A percentile compares a stretch with the other conserved stretches of the same genome.
Conservation (phyloP, 805 yeast species). For the Kazachstania taianensis region DNA sequence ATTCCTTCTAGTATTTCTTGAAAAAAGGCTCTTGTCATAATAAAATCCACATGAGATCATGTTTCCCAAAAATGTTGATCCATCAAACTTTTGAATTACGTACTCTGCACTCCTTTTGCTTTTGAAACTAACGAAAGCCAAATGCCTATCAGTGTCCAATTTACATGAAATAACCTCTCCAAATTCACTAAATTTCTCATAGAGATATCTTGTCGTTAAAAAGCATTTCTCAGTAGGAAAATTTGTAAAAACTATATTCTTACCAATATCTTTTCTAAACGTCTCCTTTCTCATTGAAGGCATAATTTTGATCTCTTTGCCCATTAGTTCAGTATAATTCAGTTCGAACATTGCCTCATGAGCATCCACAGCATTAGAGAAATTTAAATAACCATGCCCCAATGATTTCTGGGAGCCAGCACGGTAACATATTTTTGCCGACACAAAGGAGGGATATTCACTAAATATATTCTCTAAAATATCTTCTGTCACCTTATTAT, state of each 20-base stretch:
- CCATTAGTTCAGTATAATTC: slow-evolving; percentile 37
- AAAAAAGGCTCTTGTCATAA: not conserved
- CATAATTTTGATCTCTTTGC: slow-evolving; percentile 45
- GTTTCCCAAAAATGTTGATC: slow-evolving; percentile 22
- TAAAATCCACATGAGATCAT: slow-evolving; percentile 21
- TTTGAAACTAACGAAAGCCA: slow-evolving; percentile 35
- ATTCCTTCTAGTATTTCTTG: too few relatives aligned
- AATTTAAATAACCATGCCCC: slow-evolving; percentile 69
- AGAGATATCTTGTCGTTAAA: slow-evolving; percentile 37
- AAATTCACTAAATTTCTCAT: slow-evolving; percentile 38
- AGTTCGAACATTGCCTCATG: slow-evolving; percentile 45
- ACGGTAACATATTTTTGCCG: slow-evolving; percentile 53
- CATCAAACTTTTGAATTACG: slow-evolving; percentile 29
- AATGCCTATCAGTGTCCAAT: slow-evolving; percentile 29
- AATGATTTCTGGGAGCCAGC: slow-evolving; percentile 45
- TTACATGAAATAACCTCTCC: slow-evolving; percentile 39
- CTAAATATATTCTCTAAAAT: slow-evolving; percentile 36
- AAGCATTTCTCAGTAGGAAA: slow-evolving; percentile 27
- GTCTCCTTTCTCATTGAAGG: slow-evolving; percentile 39
- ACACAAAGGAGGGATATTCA: slow-evolving; percentile 36
- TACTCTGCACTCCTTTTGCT: slow-evolving; percentile 26
- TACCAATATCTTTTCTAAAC: slow-evolving; percentile 36
- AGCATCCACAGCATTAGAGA: slow-evolving; percentile 41
- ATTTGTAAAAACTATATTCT: slow-evolving; percentile 42
- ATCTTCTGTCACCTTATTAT: slow-evolving; percentile 40